Evolutionary conservation across 441 rosid species (phyloP).

Genomic region (Brassica hybrid): DNA sequence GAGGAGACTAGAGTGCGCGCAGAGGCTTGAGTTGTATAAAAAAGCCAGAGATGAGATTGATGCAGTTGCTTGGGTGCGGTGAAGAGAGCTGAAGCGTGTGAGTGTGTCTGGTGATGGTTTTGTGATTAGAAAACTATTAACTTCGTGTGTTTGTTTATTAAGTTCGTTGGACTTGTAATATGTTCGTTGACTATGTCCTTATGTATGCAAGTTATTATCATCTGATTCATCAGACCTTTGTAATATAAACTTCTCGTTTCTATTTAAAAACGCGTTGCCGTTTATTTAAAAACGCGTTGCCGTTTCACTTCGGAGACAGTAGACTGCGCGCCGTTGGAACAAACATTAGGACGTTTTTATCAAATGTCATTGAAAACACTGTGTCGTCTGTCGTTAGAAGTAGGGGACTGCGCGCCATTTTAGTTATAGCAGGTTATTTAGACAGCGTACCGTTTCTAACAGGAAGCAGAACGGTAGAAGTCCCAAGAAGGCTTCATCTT

Average conservation of each 20-base stretch:
- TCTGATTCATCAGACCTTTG: not conserved
- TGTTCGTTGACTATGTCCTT: not conserved
- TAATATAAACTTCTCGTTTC: not conserved
- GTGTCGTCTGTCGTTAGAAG: not conserved
- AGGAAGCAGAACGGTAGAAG: not conserved
- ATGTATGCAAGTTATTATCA: not conserved
- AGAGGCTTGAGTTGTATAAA: conserved; percentile 91
- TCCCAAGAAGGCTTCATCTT: not conserved
- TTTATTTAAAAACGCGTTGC: not conserved
- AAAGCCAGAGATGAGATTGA: conserved; percentile 91
- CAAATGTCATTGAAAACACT: not conserved
- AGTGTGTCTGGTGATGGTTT: not conserved
- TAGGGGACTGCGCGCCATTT: not conserved
- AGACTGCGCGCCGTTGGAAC: not conserved
- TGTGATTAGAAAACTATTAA: conserved; percentile 4
- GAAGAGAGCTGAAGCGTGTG: not conserved
- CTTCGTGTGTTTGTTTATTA: conserved; percentile 3
- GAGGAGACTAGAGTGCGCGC: conserved; percentile 72
- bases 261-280: not conserved
- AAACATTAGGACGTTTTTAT: not conserved
- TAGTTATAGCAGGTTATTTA: not conserved
- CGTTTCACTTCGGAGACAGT: not conserved
- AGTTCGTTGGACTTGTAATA: conserved; percentile 20
- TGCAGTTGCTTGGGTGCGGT: conserved; percentile 86
- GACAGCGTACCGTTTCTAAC: conserved; percentile 7